Evolutionary conservation across 2,329 filamentous ascomycete genomes (phyloP).

Genomic region (Beauveria brongniartii): DNA sequence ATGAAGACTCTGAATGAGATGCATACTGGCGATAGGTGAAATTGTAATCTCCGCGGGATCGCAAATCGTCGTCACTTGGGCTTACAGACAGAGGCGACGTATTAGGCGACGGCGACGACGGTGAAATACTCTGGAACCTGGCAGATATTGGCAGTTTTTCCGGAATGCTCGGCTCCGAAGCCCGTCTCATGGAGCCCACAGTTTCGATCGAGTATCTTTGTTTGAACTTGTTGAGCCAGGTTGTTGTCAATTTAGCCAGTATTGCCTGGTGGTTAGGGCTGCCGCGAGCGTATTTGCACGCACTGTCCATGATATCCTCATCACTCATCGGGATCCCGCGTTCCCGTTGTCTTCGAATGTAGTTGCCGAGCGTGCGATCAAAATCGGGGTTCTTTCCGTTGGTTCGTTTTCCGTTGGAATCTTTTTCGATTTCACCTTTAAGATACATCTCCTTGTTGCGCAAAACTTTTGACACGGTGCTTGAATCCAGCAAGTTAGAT

Average conservation of each 20-base stretch:
- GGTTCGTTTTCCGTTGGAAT: slow-evolving; percentile 64
- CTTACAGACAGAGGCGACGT: slow-evolving; percentile 61
- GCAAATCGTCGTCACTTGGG: slow-evolving; percentile 59
- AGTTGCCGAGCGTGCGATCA: slow-evolving; percentile 81
- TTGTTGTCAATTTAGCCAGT: slow-evolving; percentile 60
- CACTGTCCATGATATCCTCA: slow-evolving; percentile 77
- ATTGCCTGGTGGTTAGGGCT: slow-evolving; percentile 61
- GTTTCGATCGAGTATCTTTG: slow-evolving; percentile 62
- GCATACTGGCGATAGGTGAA: slow-evolving; percentile 26
- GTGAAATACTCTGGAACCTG: slow-evolving; percentile 50
- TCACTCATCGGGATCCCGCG: slow-evolving; percentile 68
- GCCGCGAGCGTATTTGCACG: slow-evolving; percentile 69
- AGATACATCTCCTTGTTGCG: slow-evolving; percentile 93
- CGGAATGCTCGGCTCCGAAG: slow-evolving; percentile 62
- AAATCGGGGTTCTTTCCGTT: slow-evolving; percentile 87
- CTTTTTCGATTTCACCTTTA: slow-evolving; percentile 67
- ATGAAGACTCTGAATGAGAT: slow-evolving; percentile 27
- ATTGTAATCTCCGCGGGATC: slow-evolving; percentile 28
- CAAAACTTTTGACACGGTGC: slow-evolving; percentile 97
- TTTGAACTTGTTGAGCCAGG: slow-evolving; percentile 94
- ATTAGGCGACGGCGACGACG: slow-evolving; percentile 60
- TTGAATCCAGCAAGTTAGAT: slow-evolving; percentile 31
- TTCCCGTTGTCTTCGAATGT: slow-evolving; percentile 73
- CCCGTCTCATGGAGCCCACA: slow-evolving; percentile 44
- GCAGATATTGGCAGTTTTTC: slow-evolving; percentile 54